A percentile compares a stretch with the other conserved stretches of the same genome.
Conservation (phyloP, 768 basidiomycete genomes). For the Harrya chromipes region DNA sequence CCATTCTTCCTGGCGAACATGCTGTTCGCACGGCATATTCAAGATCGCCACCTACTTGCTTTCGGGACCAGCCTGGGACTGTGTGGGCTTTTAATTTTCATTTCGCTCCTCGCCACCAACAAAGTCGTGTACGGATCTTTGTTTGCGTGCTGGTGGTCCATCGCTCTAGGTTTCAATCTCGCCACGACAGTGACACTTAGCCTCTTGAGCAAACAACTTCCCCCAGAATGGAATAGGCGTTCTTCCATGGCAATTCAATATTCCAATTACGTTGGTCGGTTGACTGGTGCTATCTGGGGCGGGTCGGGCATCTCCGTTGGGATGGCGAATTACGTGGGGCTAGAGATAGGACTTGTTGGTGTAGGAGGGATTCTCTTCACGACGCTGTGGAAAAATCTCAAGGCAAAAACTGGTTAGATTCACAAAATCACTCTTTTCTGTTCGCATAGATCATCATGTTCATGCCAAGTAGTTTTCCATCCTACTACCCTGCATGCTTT, state of each 20-base stretch:
- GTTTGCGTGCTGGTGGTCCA: constrained; percentile 42
- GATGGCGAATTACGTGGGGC: constrained; percentile 56
- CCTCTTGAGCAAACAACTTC: constrained; percentile 65
- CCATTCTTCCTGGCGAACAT: constrained; percentile 67
- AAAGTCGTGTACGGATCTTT: constrained; percentile 47
- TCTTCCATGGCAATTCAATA: constrained; percentile 62
- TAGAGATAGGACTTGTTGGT: constrained; percentile 60
- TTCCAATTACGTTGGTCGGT: constrained; percentile 64
- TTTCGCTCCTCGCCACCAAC: constrained; percentile 41
- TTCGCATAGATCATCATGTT: background rate
- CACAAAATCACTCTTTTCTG: background rate
- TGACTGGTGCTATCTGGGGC: constrained; percentile 66
- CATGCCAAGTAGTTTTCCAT: background rate
- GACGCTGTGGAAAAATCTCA: constrained; percentile 59
- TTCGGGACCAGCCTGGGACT: constrained; percentile 50
- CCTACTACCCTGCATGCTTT: no score
- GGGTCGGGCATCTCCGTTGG: constrained; percentile 53
- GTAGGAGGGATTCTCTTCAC: constrained; percentile 53
- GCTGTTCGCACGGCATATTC: constrained; percentile 51
- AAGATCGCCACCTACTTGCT: constrained; percentile 59
- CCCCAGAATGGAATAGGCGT: constrained; percentile 55
- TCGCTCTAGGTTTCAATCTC: constrained; percentile 72
- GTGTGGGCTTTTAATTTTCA: constrained; percentile 49
- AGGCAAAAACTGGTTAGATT: constrained; percentile 56
- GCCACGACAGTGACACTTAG: constrained; percentile 68